Conservation (phyloP, 805 yeast species). For the Kodamaea sagamina region DNA sequence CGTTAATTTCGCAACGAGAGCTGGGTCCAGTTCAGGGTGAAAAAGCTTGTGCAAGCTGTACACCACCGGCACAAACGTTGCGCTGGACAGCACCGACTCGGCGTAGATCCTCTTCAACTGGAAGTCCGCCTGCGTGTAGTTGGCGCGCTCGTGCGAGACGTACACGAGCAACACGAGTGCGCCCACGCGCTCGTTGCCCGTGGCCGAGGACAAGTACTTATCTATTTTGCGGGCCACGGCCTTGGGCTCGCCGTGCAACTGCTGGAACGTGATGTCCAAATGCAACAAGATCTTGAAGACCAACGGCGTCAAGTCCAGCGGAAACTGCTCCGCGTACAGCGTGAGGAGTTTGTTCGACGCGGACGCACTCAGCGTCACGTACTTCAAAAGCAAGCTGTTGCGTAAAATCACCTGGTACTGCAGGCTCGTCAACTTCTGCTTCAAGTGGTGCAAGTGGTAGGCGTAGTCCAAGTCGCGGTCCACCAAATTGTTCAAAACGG, state of each 20-base stretch:
- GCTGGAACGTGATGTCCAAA: slow-evolving; percentile 29
- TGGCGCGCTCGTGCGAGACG: slow-evolving; percentile 11
- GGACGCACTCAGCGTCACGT: slow-evolving; percentile 29
- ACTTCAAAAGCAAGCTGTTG: slow-evolving; percentile 48
- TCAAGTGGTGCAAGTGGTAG: slow-evolving; percentile 23
- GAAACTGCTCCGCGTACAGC: slow-evolving; percentile 23
- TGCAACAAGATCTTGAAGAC: slow-evolving; percentile 32
- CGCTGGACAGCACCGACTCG: background rate
- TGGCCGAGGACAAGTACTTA: slow-evolving; percentile 9
- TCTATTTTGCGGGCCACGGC: slow-evolving; percentile 13
- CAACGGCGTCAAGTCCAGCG: slow-evolving; percentile 35
- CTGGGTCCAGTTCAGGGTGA: background rate
- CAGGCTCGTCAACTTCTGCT: slow-evolving; percentile 28
- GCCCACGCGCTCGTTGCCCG: slow-evolving; percentile 21
- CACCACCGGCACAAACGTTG: slow-evolving; percentile 7
- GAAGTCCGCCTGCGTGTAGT: slow-evolving; percentile 10
- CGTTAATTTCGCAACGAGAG: slow-evolving; percentile 7
- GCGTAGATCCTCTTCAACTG: slow-evolving; percentile 5
- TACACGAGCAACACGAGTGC: slow-evolving; percentile 33
- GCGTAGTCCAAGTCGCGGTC: slow-evolving; percentile 37
- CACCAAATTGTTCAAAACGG: slow-evolving; percentile 21
- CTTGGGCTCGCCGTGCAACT: slow-evolving; percentile 22
- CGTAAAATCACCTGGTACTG: slow-evolving; percentile 45
- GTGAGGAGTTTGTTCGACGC: slow-evolving; percentile 25
- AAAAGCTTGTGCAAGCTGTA: slow-evolving; percentile 10